phyloP scores from a whole-genome alignment of 176 grass and related monocot species.

The Alloteropsis semialata region DNA sequence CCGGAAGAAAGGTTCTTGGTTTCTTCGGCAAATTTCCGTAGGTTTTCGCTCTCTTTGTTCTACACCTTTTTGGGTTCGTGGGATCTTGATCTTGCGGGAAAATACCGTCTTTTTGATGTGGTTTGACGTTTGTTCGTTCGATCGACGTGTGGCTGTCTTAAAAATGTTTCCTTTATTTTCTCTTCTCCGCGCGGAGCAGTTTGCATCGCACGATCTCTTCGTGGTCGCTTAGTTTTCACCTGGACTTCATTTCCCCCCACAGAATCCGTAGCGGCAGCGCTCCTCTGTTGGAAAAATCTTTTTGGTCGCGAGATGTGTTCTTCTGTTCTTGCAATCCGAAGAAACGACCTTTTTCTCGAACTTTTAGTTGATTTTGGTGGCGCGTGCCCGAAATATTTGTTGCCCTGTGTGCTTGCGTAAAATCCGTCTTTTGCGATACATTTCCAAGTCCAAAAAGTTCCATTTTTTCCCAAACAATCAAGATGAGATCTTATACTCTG shows the following conservation, averaged over 20 bases:
- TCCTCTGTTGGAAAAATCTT: background rate
- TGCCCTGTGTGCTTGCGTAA: background rate
- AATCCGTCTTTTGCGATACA: background rate
- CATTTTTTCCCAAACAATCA: background rate
- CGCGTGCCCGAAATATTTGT: background rate
- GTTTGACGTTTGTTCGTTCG: background rate
- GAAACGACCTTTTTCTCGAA: background rate
- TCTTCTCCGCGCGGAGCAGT: background rate
- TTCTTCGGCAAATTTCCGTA: background rate
- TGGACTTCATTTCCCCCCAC: background rate
- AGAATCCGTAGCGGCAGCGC: background rate
- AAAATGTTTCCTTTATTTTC: slow-evolving; percentile 10
- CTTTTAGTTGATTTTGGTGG: background rate
- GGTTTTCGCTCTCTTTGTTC: background rate
- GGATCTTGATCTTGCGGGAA: slow-evolving; percentile 23
- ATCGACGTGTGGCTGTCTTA: background rate
- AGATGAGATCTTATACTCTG: background rate
- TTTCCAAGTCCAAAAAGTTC: background rate
- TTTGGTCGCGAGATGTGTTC: background rate
- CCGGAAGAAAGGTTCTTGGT: background rate
- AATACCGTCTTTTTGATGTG: background rate
- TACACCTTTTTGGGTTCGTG: background rate
- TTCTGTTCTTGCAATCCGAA: background rate
- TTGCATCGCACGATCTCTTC: slow-evolving; percentile 23
- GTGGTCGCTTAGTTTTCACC: background rate